Percentiles rank a stretch among this genome's conserved stretches.
Conservation (phyloP, 164 flowering plant species). For the Hamamelis virginiana region DNA sequence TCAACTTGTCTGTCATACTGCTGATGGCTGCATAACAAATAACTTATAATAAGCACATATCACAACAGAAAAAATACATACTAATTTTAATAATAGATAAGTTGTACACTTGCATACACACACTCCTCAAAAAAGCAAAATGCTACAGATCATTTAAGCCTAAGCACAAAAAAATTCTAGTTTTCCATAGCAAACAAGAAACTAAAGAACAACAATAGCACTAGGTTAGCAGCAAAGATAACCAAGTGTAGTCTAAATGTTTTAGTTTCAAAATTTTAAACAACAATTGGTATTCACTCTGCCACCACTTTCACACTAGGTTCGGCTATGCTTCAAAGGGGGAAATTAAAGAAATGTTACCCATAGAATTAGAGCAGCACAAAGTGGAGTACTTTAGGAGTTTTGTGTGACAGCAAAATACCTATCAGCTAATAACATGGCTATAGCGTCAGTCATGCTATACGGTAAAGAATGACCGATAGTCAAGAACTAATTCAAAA, state of each 20-base stretch:
- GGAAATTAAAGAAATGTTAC: too few relatives aligned
- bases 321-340: too few relatives aligned
- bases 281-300: not conserved
- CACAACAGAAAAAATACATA: not conserved
- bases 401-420: too few relatives aligned
- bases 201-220: not conserved
- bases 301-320: not conserved
- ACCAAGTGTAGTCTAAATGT: not conserved
- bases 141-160: too few relatives aligned
- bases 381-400: too few relatives aligned
- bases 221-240: not conserved
- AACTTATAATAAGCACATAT: conserved; percentile 12
- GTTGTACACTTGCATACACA: not conserved
- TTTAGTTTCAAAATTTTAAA: not conserved
- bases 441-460: too few relatives aligned
- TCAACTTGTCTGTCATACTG: conserved; percentile 30
- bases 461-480: too few relatives aligned
- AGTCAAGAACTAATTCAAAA: too few relatives aligned
- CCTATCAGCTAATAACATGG: too few relatives aligned
- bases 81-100: not conserved
- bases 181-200: not conserved
- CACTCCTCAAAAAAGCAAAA: too few relatives aligned
- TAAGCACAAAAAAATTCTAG: too few relatives aligned
- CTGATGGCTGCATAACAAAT: conserved; percentile 42
- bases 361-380: too few relatives aligned